phyloP scores from a whole-genome alignment of 1,284 basidiomycete genomes.

The Pseudozyma sp. region DNA sequence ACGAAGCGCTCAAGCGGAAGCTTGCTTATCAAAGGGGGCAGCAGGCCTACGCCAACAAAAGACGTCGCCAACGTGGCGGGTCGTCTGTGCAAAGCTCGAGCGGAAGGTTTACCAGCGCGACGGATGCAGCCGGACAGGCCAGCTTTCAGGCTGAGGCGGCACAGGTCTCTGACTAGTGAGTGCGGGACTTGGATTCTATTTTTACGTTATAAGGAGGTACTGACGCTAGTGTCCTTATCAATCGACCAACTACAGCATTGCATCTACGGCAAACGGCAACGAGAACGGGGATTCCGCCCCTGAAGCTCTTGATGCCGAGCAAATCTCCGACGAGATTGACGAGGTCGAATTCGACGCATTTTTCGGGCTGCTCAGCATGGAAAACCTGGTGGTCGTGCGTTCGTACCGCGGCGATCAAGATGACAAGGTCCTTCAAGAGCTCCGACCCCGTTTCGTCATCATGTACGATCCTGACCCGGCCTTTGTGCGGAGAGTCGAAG shows the following conservation, averaged over 20 bases:
- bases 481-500: constrained; percentile 92
- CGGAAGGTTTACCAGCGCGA: constrained; percentile 20
- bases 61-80: constrained; percentile 69
- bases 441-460: constrained; percentile 90
- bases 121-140: constrained; percentile 24
- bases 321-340: constrained; percentile 33
- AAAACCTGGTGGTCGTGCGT: constrained; percentile 85
- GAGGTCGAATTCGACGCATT: constrained; percentile 73
- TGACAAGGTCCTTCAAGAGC: constrained; percentile 86
- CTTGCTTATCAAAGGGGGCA: constrained; percentile 40
- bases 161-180: constrained; percentile 75
- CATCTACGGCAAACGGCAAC: constrained; percentile 12
- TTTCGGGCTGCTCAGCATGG: constrained; percentile 83
- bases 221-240: no score
- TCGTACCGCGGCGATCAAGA: constrained; percentile 93
- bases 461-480: constrained; percentile 91
- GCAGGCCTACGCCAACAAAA: constrained; percentile 66
- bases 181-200: no score
- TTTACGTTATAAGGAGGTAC: no score
- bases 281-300: constrained; percentile 8
- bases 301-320: constrained; percentile 17
- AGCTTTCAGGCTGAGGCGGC: constrained; percentile 72
- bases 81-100: constrained; percentile 13
- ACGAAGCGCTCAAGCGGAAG: constrained; percentile 62
- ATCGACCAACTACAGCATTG: constrained; percentile 17